A percentile compares a stretch with the other conserved stretches of the same genome.
Evolutionary conservation across 257 asterid genomes (phyloP).

Genomic region (Solanum pennellii): DNA sequence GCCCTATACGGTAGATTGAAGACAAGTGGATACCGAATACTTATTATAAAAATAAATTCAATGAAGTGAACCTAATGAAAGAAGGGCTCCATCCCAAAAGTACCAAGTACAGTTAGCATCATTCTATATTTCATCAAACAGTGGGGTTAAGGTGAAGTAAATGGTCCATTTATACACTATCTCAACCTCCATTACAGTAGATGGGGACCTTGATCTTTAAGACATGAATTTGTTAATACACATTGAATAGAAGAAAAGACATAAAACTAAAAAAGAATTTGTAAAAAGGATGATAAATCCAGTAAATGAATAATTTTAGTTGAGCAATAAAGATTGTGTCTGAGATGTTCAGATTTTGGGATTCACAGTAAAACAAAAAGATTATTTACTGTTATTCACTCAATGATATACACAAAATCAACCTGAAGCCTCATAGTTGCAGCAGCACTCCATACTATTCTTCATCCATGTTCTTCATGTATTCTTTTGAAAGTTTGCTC

Average conservation of each 20-base stretch:
- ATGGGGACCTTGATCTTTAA: not conserved
- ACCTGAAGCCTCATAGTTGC: not conserved
- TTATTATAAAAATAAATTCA: too few species aligned
- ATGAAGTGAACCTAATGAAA: not conserved
- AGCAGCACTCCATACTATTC: conserved; percentile 15
- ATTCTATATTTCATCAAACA: not conserved
- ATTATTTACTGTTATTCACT: not conserved
- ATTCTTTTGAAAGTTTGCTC: conserved; percentile 82
- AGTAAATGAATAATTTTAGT: not conserved
- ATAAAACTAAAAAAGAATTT: not conserved
- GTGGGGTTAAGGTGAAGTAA: not conserved
- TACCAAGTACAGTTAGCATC: not conserved
- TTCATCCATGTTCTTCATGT: conserved; percentile 86
- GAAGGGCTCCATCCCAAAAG: not conserved
- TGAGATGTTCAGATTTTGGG: not conserved
- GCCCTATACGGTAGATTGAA: not conserved
- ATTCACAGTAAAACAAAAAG: not conserved
- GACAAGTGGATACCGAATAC: not conserved
- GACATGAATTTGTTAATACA: not conserved
- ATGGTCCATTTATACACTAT: not conserved
- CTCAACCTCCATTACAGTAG: not conserved
- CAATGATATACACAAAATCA: not conserved
- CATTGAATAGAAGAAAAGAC: not conserved
- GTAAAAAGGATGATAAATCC: not conserved
- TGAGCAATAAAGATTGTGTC: not conserved